phyloP scores from a whole-genome alignment of 2,329 filamentous ascomycete species.

The Monosporascus sp. region DNA sequence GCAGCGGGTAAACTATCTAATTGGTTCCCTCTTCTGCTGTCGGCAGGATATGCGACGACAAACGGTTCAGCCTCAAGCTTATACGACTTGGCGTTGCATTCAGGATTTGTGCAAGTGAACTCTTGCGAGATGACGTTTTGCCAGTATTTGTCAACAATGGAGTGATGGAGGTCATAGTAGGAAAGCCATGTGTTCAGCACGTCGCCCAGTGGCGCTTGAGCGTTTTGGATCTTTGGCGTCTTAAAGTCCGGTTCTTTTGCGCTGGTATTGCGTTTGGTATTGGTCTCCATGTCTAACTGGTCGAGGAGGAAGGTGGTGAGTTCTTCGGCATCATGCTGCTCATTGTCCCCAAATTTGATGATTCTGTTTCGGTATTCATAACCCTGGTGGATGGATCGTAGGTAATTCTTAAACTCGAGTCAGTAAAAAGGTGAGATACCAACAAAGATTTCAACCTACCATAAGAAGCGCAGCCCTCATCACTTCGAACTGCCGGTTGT shows the following conservation, averaged over 20 bases:
- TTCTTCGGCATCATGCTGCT: slow-evolving; percentile 89
- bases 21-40: neutral
- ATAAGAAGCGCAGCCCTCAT: slow-evolving; percentile 54
- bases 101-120: slow-evolving; percentile 63
- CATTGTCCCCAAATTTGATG: slow-evolving; percentile 59
- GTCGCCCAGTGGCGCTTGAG: slow-evolving; percentile 42
- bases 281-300: slow-evolving; percentile 81
- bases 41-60: neutral
- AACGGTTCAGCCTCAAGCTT: slow-evolving; percentile 27
- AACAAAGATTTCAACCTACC: slow-evolving; percentile 35
- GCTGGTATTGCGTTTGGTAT: slow-evolving; percentile 45
- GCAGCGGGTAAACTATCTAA: neutral
- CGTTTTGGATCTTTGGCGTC: slow-evolving; percentile 11
- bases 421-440: slow-evolving; percentile 5
- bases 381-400: slow-evolving; percentile 53
- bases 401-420: slow-evolving; percentile 48
- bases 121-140: slow-evolving; percentile 61
- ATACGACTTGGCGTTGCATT: slow-evolving; percentile 45
- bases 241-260: slow-evolving; percentile 17
- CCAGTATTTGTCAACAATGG: slow-evolving; percentile 76
- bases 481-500: slow-evolving; percentile 40
- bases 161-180: slow-evolving; percentile 64
- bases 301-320: slow-evolving; percentile 80
- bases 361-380: neutral
- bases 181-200: slow-evolving; percentile 69